Evolutionary conservation across 441 rosid genomes (phyloP), one percentile per base, ranked within the genome.

Genomic region (Monsonia emarginata): DNA sequence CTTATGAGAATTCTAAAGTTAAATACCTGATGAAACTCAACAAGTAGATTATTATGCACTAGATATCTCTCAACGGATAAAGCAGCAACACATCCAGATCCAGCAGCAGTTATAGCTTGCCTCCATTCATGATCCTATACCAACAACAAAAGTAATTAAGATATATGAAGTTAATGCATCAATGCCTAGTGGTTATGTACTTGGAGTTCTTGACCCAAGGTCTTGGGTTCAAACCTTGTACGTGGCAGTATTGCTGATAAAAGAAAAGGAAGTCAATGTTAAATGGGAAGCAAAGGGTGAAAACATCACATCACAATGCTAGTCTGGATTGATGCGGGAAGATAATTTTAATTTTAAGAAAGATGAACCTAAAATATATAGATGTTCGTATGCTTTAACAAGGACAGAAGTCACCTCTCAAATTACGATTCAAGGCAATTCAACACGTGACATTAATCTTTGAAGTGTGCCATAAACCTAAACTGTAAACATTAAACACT

Each of bases 11-110:
- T n/a, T 44, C 19, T 44, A 44, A 54, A 67, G n/a, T 72, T 54
- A 69, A 36, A 32, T 81, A 87, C 98, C 95, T 93, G 98, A 76
- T 90, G 98, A 74, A 93, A 93, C 77, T 93, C 97, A 26, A 93
- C 76, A 59, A 90, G 96, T 67, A 93, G 88, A 80, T 87, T 65
- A 82, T 86, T 93, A 69, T 84, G 72, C 64, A 81, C 90, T 73
- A 90, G 98, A 82, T 87, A 93, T 81, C 98, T 85, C 86, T 93
- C 98, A 38, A 85, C 97, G 22, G 96, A 93, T 72, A 93, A 80
- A 66, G 98, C 96, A 78, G 97, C 97, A 60, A 90, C 76, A 78
- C 98, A 93, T 78, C 97, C 97, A 58, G 98, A 88, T 70, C 98
- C 96, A 73, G 96, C 91, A 72, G 97, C 98, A 63, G 97, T 93